Base-by-base conservation (phyloP, 345 rosid species). In the sweet orange (Citrus sinensis) region DNA sequence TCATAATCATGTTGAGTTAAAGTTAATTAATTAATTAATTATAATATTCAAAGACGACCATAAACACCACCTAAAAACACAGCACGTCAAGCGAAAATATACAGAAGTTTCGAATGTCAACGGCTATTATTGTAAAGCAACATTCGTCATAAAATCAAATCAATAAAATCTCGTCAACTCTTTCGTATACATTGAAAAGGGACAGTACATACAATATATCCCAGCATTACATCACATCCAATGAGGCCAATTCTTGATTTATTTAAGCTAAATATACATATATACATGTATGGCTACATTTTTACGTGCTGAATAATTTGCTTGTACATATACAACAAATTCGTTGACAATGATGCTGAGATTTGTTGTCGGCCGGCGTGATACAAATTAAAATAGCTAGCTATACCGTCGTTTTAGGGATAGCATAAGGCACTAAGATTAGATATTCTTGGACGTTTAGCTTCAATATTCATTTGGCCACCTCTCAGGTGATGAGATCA, bases 61-160 rank as follows among this genome's bases (percentile, higher is more conserved):
- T 20, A 10, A 40, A 22, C 71, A 67, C 3, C 58, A 4, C 58
- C 58, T 54, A 54, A 16, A 54, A 5, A n/a, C 4, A 66, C 51
- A 37, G 30, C 55, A 51, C 35, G 74, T 49, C 61, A 51, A 34
- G 8, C 58, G 7, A 54, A 54, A 54, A 54, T 54, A 54, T 13
- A 54, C 58, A 22, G 62, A 76, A 71, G 76, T 35, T 73, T 73
- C 64, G 59, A 75, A 75, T 78, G 82, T 75, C 82, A 75, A 82
- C 59, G 67, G 19, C 58, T n/a, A 37, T 78, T 42, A 8, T 69
- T 25, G n/a, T 40, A 9, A 62, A 62, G 66, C 66, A 62, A 10
- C 32, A 29, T 30, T 27, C 35, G 14, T 25, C 66, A 62, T 54
- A 27, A 62, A 27, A 62, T 62, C 8, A 62, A 62, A 62, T 14